Base-by-base conservation (phyloP, 441 rosid genomes). In the Hura crepitans region DNA sequence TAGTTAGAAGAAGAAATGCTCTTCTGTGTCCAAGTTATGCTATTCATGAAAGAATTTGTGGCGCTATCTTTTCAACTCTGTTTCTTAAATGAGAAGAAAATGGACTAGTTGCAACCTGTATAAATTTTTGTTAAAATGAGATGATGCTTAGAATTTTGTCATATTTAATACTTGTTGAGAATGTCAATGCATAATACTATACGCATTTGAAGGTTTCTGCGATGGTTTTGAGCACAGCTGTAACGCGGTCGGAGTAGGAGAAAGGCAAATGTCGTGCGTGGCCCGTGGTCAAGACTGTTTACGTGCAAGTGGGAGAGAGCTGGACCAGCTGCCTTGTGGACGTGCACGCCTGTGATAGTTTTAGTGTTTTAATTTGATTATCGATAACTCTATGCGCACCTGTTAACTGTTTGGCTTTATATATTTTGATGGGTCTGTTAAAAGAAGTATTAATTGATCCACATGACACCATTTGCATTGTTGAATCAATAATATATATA, bases 221-320 rank as follows among this genome's bases (percentile, higher is more conserved):
- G 45, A 57, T 25, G 35, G 35, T 12, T 17, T 23, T 22, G 68
- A 59, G 62, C 39, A 60, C 51, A 73, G 76, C 70, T 60, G 68
- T 75, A 65, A 73, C 75, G 73, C 81, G 77, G 75, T 37, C 42
- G 71, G 74, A 54, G 65, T 47, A 39, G 72, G 73, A 9, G 31
- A 70, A 43, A 17, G 72, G 68, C 62, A 64, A 59, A 62, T 14
- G 74, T 79, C 78, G 81, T n/a, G n/a, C n/a, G n/a, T n/a, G n/a
- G n/a, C n/a, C n/a, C n/a, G n/a, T 79, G 85, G 74, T 11, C 15
- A 54, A 78, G 77, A 78, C 73, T 72, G 69, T 49, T 54, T 45
- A 6, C n/a, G 2, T 30, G n/a, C 15, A 23, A 14, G 18, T 7
- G 35, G 17, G 9, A 8, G 25, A 30, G 51, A 58, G 23, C 17